Percentiles rank a stretch among this genome's conserved stretches.
Conservation (phyloP, 176 grass and related monocot species). For the Carex cristatella region DNA sequence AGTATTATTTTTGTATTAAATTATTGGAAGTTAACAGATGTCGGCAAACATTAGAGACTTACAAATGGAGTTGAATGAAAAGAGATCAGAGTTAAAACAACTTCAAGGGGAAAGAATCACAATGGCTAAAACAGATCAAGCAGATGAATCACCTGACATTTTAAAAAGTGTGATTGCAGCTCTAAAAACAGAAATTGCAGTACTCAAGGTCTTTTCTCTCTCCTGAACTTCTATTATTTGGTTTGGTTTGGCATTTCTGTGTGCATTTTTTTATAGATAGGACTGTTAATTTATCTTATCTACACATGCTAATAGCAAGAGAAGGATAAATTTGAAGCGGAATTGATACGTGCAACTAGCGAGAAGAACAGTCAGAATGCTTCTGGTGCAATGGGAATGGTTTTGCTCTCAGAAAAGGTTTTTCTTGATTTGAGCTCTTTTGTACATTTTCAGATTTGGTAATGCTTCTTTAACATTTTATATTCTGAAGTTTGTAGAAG, state of each 20-base stretch:
- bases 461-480: conserved; percentile 9
- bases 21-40: conserved; percentile 29
- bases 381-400: conserved; percentile 18
- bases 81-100: conserved; percentile 42
- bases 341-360: conserved; percentile 30
- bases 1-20: not conserved
- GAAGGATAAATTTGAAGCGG: conserved; percentile 53
- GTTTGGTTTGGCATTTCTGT: conserved; percentile 3
- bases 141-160: conserved; percentile 41
- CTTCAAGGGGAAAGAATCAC: conserved; percentile 50
- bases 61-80: conserved; percentile 59
- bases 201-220: conserved; percentile 62
- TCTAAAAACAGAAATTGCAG: conserved; percentile 72
- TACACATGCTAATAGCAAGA: conserved; percentile 38
- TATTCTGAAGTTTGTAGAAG: conserved; percentile 67
- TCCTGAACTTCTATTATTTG: not conserved
- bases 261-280: not conserved
- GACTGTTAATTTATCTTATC: not conserved
- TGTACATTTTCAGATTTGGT: not conserved
- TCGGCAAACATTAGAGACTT: conserved; percentile 49
- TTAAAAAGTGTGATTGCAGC: conserved; percentile 45
- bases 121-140: conserved; percentile 34
- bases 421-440: not conserved
- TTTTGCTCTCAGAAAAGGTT: conserved; percentile 8
- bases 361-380: conserved; percentile 31